phyloP scores from a whole-genome alignment of 2,329 filamentous ascomycete species.

The Fusarium palustre region DNA sequence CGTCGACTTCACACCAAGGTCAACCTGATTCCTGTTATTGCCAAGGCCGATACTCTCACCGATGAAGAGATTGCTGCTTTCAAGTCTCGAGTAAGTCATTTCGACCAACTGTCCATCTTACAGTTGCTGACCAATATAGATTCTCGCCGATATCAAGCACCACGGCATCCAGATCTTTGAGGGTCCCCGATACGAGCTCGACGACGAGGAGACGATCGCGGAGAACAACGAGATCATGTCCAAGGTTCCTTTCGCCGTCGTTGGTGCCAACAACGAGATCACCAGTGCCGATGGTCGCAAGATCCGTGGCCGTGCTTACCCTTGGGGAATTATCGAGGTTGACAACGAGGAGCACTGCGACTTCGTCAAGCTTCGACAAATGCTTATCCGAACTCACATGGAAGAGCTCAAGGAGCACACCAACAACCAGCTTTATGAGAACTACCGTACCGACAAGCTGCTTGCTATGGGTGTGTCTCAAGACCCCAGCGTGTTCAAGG shows the following conservation, averaged over 20 bases:
- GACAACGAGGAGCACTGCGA: slow-evolving; percentile 99
- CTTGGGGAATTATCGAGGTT: slow-evolving; percentile 98
- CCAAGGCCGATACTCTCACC: slow-evolving; percentile 97
- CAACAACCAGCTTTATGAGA: slow-evolving; percentile 98
- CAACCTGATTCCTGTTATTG: slow-evolving; percentile 99
- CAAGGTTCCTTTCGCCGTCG: slow-evolving; percentile 98
- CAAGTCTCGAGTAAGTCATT: slow-evolving; percentile 89
- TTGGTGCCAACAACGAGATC: slow-evolving; percentile 96
- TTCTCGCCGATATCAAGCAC: slow-evolving; percentile 95
- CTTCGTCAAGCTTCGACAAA: slow-evolving; percentile 99
- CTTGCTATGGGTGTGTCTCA: slow-evolving; percentile 98
- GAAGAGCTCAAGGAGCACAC: slow-evolving; percentile 99
- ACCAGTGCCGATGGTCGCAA: slow-evolving; percentile 91
- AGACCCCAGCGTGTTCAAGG: slow-evolving; percentile 99
- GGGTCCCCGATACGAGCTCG: slow-evolving; percentile 96
- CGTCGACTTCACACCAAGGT: slow-evolving; percentile 99
- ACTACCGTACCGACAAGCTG: slow-evolving; percentile 99
- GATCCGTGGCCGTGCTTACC: slow-evolving; percentile 95
- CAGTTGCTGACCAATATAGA: slow-evolving; percentile 65
- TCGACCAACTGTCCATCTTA: too few relatives aligned
- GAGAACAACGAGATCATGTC: slow-evolving; percentile 99
- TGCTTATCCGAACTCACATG: slow-evolving; percentile 99
- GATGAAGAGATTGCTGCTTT: slow-evolving; percentile 95
- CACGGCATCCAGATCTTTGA: slow-evolving; percentile 99
- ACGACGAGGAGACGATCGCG: slow-evolving; percentile 99